Evolutionary conservation across 805 yeast genomes (phyloP).

Genomic region (Candida khao-thaluensis): DNA sequence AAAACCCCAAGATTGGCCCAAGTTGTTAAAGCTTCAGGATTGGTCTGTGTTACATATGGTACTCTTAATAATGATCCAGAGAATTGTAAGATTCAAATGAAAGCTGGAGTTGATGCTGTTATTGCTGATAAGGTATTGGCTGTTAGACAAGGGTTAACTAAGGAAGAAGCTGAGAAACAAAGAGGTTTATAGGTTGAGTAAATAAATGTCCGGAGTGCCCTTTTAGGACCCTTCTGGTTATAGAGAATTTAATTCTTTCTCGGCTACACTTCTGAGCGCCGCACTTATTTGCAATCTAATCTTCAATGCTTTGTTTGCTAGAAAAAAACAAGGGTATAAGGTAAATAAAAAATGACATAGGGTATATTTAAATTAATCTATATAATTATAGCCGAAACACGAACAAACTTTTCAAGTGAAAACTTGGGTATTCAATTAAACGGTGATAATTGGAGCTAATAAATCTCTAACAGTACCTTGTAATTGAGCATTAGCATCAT

Average conservation of each 20-base stretch:
- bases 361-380: conserved; percentile 6
- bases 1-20: conserved; percentile 85
- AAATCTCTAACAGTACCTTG: conserved; percentile 18
- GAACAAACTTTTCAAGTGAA: background rate
- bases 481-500: conserved; percentile 33
- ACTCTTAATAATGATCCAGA: conserved; percentile 79
- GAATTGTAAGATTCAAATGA: conserved; percentile 79
- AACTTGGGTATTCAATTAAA: too few relatives aligned
- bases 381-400: conserved; percentile 6
- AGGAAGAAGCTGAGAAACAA: conserved; percentile 22
- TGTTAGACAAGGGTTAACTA: conserved; percentile 75
- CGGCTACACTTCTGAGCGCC: too few relatives aligned
- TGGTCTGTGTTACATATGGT: conserved; percentile 94
- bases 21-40: conserved; percentile 87
- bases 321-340: too few relatives aligned
- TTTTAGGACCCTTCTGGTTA: too few relatives aligned
- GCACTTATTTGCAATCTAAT: too few relatives aligned
- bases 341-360: background rate
- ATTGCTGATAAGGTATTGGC: conserved; percentile 94
- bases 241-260: too few relatives aligned
- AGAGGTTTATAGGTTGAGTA: too few relatives aligned
- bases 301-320: too few relatives aligned
- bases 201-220: too few relatives aligned
- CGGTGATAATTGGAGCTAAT: conserved; percentile 13
- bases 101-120: conserved; percentile 97